phyloP scores from a whole-genome alignment of 306 rosid species.

The Quercus rubra region DNA sequence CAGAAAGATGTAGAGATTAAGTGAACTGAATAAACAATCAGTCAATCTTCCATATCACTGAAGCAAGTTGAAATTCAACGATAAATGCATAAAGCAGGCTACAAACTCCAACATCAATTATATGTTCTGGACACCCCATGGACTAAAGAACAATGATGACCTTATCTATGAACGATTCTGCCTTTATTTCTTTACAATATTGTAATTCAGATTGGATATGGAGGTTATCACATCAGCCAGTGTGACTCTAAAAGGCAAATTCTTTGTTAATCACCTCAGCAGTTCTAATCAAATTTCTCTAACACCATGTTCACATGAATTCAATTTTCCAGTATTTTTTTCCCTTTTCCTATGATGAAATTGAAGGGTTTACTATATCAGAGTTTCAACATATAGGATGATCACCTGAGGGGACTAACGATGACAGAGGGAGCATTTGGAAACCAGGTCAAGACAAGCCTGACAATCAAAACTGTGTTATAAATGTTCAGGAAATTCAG shows the following conservation, averaged over 20 bases:
- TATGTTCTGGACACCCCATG: too few relatives aligned
- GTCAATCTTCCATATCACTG: neutral
- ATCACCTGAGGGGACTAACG: slow-evolving; percentile 84
- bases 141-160: neutral
- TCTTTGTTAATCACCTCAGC: neutral
- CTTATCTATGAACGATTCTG: neutral
- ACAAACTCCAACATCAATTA: neutral
- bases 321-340: neutral
- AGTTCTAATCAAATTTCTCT: neutral
- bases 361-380: neutral
- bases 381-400: neutral
- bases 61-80: neutral
- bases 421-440: slow-evolving; percentile 87
- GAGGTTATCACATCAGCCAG: neutral
- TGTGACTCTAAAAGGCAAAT: neutral
- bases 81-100: neutral
- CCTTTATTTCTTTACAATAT: too few relatives aligned
- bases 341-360: neutral
- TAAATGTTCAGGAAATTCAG: slow-evolving; percentile 77
- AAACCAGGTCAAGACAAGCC: slow-evolving; percentile 98
- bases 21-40: neutral
- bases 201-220: too few relatives aligned
- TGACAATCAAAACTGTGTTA: slow-evolving; percentile 73
- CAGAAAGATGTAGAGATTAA: neutral
- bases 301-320: neutral